Percentiles rank a stretch among this genome's conserved stretches.
These are phyloP conservation scores for Dacryopinax spathularia DNA, from an alignment of 768 basidiomycete species.

Conservation along the genomic window DNA sequence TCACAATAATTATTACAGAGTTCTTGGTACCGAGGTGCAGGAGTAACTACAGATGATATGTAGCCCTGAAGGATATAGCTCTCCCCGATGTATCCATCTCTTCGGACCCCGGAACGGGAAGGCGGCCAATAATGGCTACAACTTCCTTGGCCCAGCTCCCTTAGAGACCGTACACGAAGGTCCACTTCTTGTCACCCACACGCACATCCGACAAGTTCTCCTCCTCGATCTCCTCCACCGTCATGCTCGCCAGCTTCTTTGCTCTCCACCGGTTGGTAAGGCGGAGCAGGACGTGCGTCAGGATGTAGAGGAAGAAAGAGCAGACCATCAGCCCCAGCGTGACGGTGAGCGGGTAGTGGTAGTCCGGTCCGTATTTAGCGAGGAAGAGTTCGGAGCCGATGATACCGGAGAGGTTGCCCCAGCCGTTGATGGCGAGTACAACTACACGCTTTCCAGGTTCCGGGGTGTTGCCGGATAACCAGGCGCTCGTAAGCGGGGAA, in stretches of 20 bases:
- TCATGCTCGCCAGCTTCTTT: conserved; percentile 8
- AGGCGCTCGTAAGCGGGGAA: not conserved
- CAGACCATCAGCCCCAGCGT: conserved; percentile 10
- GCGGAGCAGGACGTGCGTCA: conserved; percentile 5
- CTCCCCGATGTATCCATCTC: too few species aligned
- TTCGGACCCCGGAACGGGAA: too few species aligned
- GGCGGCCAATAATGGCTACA: too few species aligned
- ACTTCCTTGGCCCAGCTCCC: too few species aligned
- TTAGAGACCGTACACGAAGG: conserved; percentile 10
- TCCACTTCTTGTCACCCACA: conserved; percentile 14
- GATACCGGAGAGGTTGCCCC: conserved; percentile 10
- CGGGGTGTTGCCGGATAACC: conserved; percentile 11
- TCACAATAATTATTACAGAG: too few species aligned
- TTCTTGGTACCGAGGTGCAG: too few species aligned
- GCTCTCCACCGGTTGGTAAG: conserved; percentile 8
- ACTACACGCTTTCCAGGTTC: conserved; percentile 11
- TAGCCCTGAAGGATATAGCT: too few species aligned
- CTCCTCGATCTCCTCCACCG: conserved; percentile 11
- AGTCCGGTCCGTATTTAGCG: conserved; percentile 9
- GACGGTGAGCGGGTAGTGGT: conserved; percentile 11
- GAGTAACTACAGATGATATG: too few species aligned
- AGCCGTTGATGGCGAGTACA: conserved; percentile 11
- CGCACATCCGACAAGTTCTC: conserved; percentile 9
- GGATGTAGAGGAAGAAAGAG: conserved; percentile 4
- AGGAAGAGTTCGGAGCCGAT: conserved; percentile 11